Percentiles rank a stretch among this genome's conserved stretches.
These are phyloP conservation scores for Linnemannia schmuckeri DNA, from an alignment of 192 early-diverging fungal genomes.

Conservation along the genomic window DNA sequence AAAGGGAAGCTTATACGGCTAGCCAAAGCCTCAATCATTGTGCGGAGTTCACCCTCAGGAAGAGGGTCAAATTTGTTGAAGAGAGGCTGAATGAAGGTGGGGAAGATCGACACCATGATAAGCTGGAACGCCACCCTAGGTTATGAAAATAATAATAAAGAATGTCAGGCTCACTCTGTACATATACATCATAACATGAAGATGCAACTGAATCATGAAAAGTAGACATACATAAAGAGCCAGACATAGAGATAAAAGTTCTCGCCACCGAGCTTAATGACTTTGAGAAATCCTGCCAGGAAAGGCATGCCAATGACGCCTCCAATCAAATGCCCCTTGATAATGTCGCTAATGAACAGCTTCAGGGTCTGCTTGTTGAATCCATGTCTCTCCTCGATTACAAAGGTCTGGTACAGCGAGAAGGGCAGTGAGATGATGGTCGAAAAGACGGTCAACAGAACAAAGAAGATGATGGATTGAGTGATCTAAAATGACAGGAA, in stretches of 20 bases:
- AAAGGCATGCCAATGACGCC: conserved; percentile 84
- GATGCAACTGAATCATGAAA: neutral
- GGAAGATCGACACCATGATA: conserved; percentile 85
- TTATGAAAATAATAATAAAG: neutral
- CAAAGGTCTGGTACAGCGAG: conserved; percentile 91
- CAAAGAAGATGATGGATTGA: conserved; percentile 86
- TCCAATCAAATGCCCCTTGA: conserved; percentile 80
- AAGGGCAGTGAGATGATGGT: conserved; percentile 83
- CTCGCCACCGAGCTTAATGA: conserved; percentile 85
- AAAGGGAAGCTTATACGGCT: conserved; percentile 88
- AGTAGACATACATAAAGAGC: conserved; percentile 80
- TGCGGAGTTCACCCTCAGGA: conserved; percentile 82
- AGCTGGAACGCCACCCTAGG: conserved; percentile 76
- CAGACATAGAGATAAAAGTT: conserved; percentile 94
- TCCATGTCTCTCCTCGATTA: conserved; percentile 93
- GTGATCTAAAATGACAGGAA: conserved; percentile 71
- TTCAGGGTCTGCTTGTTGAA: conserved; percentile 95
- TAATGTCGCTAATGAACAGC: conserved; percentile 82
- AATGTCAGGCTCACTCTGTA: neutral
- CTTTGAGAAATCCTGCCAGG: conserved; percentile 82
- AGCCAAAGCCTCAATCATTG: conserved; percentile 86
- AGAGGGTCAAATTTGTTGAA: conserved; percentile 97
- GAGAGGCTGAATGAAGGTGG: conserved; percentile 96
- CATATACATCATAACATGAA: neutral
- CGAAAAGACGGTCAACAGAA: conserved; percentile 66